Evolutionary conservation across 495 filamentous ascomycete genomes (phyloP).

Genomic region (Trichocladium antarcticum): DNA sequence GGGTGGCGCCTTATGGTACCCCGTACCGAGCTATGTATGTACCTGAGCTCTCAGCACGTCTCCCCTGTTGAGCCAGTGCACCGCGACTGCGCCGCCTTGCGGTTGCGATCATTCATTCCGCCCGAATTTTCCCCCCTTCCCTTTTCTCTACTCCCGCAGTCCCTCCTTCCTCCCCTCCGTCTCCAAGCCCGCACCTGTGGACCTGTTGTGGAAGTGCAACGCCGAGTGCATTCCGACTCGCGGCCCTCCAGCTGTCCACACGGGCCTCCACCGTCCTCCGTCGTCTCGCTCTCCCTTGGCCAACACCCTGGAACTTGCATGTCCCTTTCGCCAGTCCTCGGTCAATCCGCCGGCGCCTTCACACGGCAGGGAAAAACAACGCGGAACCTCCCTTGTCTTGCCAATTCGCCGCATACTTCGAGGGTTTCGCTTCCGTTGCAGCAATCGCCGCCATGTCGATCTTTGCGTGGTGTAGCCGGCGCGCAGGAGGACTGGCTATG

Average conservation of each 20-base stretch:
- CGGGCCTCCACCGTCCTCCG: slow-evolving; percentile 2
- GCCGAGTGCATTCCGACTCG: slow-evolving; percentile 18
- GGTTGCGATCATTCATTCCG: slow-evolving; percentile 14
- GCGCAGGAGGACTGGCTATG: slow-evolving; percentile 41
- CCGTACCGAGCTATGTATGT: no score
- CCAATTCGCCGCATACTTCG: background rate
- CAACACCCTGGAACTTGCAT: background rate
- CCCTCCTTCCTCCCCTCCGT: slow-evolving; percentile 16
- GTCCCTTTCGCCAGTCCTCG: background rate
- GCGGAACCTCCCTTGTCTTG: background rate
- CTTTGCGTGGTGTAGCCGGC: slow-evolving; percentile 38
- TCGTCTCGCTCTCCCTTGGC: background rate
- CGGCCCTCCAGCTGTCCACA: slow-evolving; percentile 13
- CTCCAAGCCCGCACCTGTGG: slow-evolving; percentile 18
- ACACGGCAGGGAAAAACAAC: background rate
- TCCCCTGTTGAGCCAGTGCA: slow-evolving; percentile 9
- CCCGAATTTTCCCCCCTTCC: slow-evolving; percentile 7
- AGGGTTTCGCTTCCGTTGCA: background rate
- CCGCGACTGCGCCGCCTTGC: background rate
- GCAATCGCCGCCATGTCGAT: slow-evolving; percentile 31
- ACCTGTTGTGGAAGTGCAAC: slow-evolving; percentile 19
- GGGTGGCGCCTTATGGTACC: no score
- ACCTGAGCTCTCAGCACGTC: slow-evolving; percentile 10
- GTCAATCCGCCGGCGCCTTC: background rate
- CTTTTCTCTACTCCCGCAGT: slow-evolving; percentile 12